phyloP scores from a whole-genome alignment of 441 rosid species.

The Pelargonium cotyledonis region DNA sequence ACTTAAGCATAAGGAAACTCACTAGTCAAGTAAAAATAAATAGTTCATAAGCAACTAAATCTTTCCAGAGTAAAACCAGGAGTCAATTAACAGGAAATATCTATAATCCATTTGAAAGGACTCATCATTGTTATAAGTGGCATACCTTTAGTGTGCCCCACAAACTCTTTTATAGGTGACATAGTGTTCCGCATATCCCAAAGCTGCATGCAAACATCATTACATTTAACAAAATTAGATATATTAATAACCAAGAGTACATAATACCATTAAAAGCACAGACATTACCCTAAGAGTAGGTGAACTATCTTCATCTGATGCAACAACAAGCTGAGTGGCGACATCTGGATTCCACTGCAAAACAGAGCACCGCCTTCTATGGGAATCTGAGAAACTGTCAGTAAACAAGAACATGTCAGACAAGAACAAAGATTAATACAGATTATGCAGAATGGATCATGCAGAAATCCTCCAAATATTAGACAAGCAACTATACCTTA shows the following conservation, averaged over 20 bases:
- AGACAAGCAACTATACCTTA: constrained; percentile 43
- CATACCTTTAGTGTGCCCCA: constrained; percentile 88
- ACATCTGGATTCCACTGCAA: constrained; percentile 99
- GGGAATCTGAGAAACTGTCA: constrained; percentile 81
- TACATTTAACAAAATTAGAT: constrained; percentile 11
- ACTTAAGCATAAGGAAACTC: background rate
- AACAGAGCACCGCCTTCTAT: constrained; percentile 90
- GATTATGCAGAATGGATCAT: constrained; percentile 14
- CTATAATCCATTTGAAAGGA: background rate
- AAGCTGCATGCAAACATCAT: constrained; percentile 49
- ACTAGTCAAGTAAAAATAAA: background rate
- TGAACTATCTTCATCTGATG: constrained; percentile 90
- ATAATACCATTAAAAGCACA: constrained; percentile 13
- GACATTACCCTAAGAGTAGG: constrained; percentile 70
- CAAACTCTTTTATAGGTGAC: constrained; percentile 84
- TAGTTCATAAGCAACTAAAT: background rate
- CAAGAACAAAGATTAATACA: background rate
- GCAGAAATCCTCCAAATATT: constrained; percentile 9
- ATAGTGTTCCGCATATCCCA: constrained; percentile 96
- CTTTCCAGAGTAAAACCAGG: background rate
- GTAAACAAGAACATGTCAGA: constrained; percentile 27
- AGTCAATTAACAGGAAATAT: background rate
- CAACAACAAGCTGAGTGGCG: constrained; percentile 96
- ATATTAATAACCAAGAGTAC: constrained; percentile 4
- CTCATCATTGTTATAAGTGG: background rate